These are phyloP conservation scores for Dendrostoma leiphaemia DNA, from an alignment of 2,329 filamentous ascomycete genomes.

Conservation along the genomic window DNA sequence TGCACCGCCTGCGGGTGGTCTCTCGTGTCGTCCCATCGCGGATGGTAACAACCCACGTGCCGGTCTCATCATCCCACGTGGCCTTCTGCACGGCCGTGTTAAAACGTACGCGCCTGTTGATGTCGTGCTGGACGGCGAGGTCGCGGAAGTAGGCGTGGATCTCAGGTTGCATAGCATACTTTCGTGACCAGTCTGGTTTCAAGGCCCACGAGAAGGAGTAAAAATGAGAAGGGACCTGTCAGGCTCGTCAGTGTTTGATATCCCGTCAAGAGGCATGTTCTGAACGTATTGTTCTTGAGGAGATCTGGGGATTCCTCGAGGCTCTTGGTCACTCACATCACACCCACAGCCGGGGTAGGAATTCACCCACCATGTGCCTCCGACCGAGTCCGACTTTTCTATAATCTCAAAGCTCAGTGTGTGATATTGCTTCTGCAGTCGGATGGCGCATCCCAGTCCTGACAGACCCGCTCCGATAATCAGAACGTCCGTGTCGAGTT, in stretches of 20 bases:
- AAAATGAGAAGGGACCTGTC: constrained; percentile 15
- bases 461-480: background rate
- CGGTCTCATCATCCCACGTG: constrained; percentile 33
- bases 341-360: constrained; percentile 20
- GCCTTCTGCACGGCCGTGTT: constrained; percentile 34
- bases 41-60: constrained; percentile 27
- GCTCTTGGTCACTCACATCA: constrained; percentile 15
- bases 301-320: too few relatives aligned
- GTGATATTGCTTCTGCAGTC: background rate
- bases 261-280: background rate
- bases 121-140: constrained; percentile 22
- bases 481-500: background rate
- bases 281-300: background rate
- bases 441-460: background rate
- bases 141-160: constrained; percentile 27
- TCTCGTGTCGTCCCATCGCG: background rate
- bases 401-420: background rate
- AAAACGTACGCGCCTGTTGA: constrained; percentile 35
- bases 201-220: constrained; percentile 19
- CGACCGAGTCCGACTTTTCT: constrained; percentile 4
- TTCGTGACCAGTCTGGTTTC: constrained; percentile 24
- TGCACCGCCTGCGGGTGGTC: background rate
- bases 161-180: constrained; percentile 24
- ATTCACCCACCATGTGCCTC: constrained; percentile 20
- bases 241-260: background rate